Percentiles rank a stretch among this genome's conserved stretches.
Evolutionary conservation across 129 eudicot species (phyloP).

Genomic region (Tagetes erecta): DNA sequence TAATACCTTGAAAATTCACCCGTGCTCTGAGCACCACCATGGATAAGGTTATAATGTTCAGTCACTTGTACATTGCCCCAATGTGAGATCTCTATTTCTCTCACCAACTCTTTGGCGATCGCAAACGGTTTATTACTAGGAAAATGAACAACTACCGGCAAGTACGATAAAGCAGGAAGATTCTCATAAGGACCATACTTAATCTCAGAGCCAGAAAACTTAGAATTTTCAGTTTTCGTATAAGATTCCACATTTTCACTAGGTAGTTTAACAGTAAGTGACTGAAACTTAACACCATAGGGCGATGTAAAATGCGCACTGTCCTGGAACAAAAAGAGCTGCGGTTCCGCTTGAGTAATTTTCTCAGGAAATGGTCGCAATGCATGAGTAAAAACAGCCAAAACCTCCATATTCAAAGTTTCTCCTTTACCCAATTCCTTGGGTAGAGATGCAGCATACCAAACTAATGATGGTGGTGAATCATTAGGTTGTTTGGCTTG

Average conservation of each 20-base stretch:
- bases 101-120: slow-evolving; percentile 77
- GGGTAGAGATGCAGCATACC: slow-evolving; percentile 65
- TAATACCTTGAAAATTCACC: slow-evolving; percentile 94
- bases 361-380: slow-evolving; percentile 84
- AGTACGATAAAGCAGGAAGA: slow-evolving; percentile 60
- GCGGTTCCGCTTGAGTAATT: slow-evolving; percentile 78
- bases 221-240: slow-evolving; percentile 68
- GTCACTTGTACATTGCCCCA: slow-evolving; percentile 98
- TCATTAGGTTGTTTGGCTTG: slow-evolving; percentile 50
- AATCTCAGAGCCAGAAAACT: slow-evolving; percentile 77
- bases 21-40: slow-evolving; percentile 74
- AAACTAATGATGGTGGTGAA: slow-evolving; percentile 63
- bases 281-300: slow-evolving; percentile 67
- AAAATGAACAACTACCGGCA: slow-evolving; percentile 65
- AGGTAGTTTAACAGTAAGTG: slow-evolving; percentile 65
- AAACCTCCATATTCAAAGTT: slow-evolving; percentile 59
- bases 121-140: slow-evolving; percentile 70
- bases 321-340: slow-evolving; percentile 77
- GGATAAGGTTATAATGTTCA: slow-evolving; percentile 79
- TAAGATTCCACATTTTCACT: slow-evolving; percentile 78
- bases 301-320: slow-evolving; percentile 78
- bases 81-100: slow-evolving; percentile 97
- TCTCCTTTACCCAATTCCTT: slow-evolving; percentile 63
- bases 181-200: slow-evolving; percentile 95
- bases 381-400: slow-evolving; percentile 63